These are phyloP conservation scores for Striga hermonthica DNA, from an alignment of 305 asterid species.

Conservation along the genomic window DNA sequence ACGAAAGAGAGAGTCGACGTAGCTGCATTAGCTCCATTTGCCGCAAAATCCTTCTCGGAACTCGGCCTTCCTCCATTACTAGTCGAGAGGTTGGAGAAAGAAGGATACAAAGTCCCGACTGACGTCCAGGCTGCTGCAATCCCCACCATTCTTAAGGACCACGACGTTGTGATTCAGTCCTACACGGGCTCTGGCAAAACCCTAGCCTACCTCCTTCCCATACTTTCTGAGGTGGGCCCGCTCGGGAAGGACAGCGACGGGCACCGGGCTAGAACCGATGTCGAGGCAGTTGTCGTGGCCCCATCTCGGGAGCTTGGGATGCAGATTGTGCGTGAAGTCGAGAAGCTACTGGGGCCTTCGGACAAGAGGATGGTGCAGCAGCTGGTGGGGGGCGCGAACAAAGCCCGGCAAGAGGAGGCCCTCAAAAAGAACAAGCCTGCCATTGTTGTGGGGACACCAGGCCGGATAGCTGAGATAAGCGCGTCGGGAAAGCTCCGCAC, in stretches of 20 bases:
- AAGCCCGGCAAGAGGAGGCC: slow-evolving; percentile 91
- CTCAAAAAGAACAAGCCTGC: slow-evolving; percentile 83
- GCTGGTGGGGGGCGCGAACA: slow-evolving; percentile 95
- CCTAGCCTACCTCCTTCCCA: slow-evolving; percentile 88
- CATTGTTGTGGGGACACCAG: slow-evolving; percentile 92
- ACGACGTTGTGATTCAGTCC: slow-evolving; percentile 85
- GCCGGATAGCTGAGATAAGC: slow-evolving; percentile 92
- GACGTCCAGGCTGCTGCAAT: slow-evolving; percentile 95
- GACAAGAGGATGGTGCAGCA: slow-evolving; percentile 85
- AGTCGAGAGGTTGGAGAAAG: slow-evolving; percentile 69
- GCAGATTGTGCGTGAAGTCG: slow-evolving; percentile 96
- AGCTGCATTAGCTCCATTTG: slow-evolving; percentile 63
- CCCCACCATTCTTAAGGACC: slow-evolving; percentile 69
- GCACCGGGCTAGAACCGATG: slow-evolving; percentile 40
- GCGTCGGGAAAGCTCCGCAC: slow-evolving; percentile 88
- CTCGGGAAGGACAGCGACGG: slow-evolving; percentile 42
- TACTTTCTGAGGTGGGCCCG: slow-evolving; percentile 66
- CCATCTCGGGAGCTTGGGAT: slow-evolving; percentile 97
- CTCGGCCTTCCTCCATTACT: slow-evolving; percentile 72
- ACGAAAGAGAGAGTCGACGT: slow-evolving; percentile 44
- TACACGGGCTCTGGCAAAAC: slow-evolving; percentile 98
- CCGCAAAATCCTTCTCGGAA: slow-evolving; percentile 77
- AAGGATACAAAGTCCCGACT: slow-evolving; percentile 77
- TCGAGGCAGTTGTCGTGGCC: slow-evolving; percentile 85
- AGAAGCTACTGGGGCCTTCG: slow-evolving; percentile 79